These are phyloP conservation scores for Phialophora verrucosa DNA, from an alignment of 2,329 filamentous ascomycete species.

Conservation along the genomic window DNA sequence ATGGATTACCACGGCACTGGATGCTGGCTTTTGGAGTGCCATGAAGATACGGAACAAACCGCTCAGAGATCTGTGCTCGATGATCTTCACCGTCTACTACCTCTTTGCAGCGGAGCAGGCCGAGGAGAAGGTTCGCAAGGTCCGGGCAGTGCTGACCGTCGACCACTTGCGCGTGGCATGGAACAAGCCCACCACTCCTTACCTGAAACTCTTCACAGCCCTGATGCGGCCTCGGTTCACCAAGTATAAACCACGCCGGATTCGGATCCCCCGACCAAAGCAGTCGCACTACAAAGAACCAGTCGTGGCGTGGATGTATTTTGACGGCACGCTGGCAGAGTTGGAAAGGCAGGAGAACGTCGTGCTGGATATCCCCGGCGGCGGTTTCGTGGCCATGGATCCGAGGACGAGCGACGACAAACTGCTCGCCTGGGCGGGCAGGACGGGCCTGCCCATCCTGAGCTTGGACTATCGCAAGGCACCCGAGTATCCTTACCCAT, in stretches of 20 bases:
- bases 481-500: conserved; percentile 82
- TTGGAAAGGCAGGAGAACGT: conserved; percentile 77
- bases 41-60: conserved; percentile 87
- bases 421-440: conserved; percentile 87
- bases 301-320: conserved; percentile 89
- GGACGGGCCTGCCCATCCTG: conserved; percentile 83
- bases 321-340: conserved; percentile 81
- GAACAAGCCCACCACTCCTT: conserved; percentile 93
- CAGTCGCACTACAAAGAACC: conserved; percentile 83
- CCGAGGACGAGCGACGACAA: conserved; percentile 95
- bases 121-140: conserved; percentile 93
- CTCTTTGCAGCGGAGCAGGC: conserved; percentile 90
- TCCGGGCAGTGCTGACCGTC: conserved; percentile 82
- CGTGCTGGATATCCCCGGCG: conserved; percentile 88
- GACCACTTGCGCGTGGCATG: conserved; percentile 91
- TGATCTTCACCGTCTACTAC: conserved; percentile 89
- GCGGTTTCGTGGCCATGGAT: conserved; percentile 95
- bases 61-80: conserved; percentile 79
- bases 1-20: conserved; percentile 92
- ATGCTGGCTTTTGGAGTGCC: conserved; percentile 97
- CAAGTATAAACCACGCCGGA: conserved; percentile 77
- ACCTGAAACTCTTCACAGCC: conserved; percentile 73
- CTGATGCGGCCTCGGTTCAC: conserved; percentile 79
- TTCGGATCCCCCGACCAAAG: conserved; percentile 80
- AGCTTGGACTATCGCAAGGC: conserved; percentile 91